Evolutionary conservation across 305 asterid genomes (phyloP), one percentile per base, ranked within the genome.

Genomic region (Fraxinus floribunda): DNA sequence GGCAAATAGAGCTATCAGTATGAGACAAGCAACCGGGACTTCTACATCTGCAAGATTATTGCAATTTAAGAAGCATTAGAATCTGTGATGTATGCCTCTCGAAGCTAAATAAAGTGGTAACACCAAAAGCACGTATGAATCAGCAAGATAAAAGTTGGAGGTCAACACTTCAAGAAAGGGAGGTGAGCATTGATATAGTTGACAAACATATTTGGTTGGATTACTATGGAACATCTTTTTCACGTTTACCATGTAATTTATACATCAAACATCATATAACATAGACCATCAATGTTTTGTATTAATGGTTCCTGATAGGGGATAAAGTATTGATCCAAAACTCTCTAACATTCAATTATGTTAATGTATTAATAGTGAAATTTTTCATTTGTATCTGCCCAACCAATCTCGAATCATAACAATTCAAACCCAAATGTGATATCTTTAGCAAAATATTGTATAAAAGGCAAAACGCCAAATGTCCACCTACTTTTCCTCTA

Each of bases 1-100:
- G 86, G 93, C 88, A 85, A 92, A 92, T 85, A 92, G 83, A 46
- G 89, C 95, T 78, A 92, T 87, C 86, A 92, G 89, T 85, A 92
- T 89, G 86, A 84, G 57, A 84, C 97, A 92, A 76, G 95, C 82
- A 78, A 80, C 90, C 30, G 97, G 94, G 78, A 92, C 88, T 86
- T 90, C 97, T 52, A 92, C 89, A 84, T 92, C 97, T 92, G 95
- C 93, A 88, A 84, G 85, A 84, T 30, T 73, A 22, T 79, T 79
- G 46, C 70, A 71, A 74, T 85, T 82, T 55, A 84, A 70, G 76
- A 78, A 78, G 81, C 55, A 39, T 16, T 64, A 82, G 57, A n/a
- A n/a, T 66, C 22, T 77, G 84, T 81, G 85, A 80, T 38, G 36
- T 70, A 35, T 75, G 5, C 32, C 34, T 70, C 32, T 46, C 13